Evolutionary conservation across 2,329 filamentous ascomycete genomes (phyloP).

Genomic region (Cladophialophora psammophila): DNA sequence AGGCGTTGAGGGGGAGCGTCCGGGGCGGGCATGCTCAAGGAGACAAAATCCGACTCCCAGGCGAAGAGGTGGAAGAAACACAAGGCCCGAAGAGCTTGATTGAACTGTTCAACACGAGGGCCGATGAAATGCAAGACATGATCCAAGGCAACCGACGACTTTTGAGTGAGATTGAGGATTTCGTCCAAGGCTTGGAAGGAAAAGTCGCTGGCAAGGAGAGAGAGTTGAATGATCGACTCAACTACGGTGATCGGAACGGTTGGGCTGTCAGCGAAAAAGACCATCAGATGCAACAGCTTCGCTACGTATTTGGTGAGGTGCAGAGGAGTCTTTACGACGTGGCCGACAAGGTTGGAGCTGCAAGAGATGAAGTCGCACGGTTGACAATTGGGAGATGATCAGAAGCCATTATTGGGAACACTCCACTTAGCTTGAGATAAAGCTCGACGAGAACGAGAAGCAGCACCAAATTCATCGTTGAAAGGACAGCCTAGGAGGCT

Average conservation of each 20-base stretch:
- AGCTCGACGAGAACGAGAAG: neutral
- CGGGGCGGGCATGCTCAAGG: conserved; percentile 46
- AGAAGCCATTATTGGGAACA: neutral
- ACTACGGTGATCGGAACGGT: conserved; percentile 58
- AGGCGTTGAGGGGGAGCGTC: conserved; percentile 40
- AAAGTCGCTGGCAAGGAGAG: conserved; percentile 47
- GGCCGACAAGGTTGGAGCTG: conserved; percentile 65
- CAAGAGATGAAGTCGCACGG: conserved; percentile 67
- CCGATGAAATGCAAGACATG: conserved; percentile 67
- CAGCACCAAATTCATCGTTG: neutral
- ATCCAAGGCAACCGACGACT: conserved; percentile 66
- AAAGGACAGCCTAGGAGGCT: neutral
- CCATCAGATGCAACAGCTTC: conserved; percentile 52
- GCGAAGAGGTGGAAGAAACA: conserved; percentile 52
- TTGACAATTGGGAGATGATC: conserved; percentile 52
- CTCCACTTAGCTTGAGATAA: neutral
- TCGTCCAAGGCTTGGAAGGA: conserved; percentile 69
- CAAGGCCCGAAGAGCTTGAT: conserved; percentile 66
- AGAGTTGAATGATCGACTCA: conserved; percentile 64
- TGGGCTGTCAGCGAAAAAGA: conserved; percentile 51
- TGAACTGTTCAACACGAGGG: conserved; percentile 68
- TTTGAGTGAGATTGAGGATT: conserved; percentile 69
- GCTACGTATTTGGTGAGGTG: conserved; percentile 68
- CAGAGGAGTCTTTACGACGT: conserved; percentile 70
- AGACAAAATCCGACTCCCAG: conserved; percentile 57